These are phyloP conservation scores for Multifurca ochricompacta DNA, from an alignment of 768 basidiomycete species.

Conservation along the genomic window DNA sequence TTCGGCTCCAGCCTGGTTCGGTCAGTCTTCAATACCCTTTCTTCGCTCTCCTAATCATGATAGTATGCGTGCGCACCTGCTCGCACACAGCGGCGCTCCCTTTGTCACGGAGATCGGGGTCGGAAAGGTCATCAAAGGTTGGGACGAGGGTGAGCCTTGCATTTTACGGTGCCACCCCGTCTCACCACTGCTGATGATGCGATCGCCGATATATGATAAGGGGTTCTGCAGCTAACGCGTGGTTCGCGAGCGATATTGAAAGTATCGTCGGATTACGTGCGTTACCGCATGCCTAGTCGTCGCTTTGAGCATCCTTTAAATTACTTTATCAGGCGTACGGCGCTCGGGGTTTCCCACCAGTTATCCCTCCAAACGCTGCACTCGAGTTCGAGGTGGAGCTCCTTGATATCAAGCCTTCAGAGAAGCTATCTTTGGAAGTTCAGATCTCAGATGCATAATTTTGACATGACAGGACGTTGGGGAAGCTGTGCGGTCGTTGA, in stretches of 20 bases:
- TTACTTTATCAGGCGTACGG: slow-evolving; percentile 53
- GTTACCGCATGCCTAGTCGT: slow-evolving; percentile 26
- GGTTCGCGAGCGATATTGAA: slow-evolving; percentile 64
- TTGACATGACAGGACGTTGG: neutral
- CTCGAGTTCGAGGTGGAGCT: slow-evolving; percentile 82
- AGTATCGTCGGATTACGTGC: slow-evolving; percentile 66
- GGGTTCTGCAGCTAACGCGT: slow-evolving; percentile 64
- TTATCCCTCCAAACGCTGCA: slow-evolving; percentile 68
- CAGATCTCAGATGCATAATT: neutral
- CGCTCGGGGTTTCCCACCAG: slow-evolving; percentile 59
- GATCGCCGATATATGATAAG: slow-evolving; percentile 31
- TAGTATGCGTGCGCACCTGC: neutral
- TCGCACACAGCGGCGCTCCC: slow-evolving; percentile 38
- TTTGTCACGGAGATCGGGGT: slow-evolving; percentile 68
- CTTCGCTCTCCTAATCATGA: neutral
- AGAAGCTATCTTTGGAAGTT: slow-evolving; percentile 1
- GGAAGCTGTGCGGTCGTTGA: neutral
- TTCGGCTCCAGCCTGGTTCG: slow-evolving; percentile 76
- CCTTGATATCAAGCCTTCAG: slow-evolving; percentile 47
- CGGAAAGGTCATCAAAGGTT: slow-evolving; percentile 78
- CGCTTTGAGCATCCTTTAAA: neutral
- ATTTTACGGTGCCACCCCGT: neutral
- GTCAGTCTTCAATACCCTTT: slow-evolving; percentile 32
- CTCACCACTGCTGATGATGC: slow-evolving; percentile 13
- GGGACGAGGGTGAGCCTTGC: slow-evolving; percentile 67